Conservation (phyloP, 2,329 filamentous ascomycete genomes). For the Davidsoniella australis region DNA sequence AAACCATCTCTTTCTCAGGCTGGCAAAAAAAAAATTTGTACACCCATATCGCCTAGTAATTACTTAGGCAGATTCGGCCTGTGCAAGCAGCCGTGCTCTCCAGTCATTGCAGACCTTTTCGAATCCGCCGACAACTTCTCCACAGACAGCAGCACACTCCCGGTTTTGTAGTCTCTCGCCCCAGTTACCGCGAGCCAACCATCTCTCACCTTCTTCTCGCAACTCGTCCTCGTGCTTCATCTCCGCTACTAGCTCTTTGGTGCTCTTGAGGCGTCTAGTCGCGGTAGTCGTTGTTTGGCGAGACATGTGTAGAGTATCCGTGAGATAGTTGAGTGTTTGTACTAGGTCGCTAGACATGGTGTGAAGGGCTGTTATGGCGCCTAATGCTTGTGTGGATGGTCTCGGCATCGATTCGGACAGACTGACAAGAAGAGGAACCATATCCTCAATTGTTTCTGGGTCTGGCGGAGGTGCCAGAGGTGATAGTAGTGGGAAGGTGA, state of each 20-base stretch:
- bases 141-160: constrained; percentile 70
- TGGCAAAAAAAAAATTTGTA: not conserved
- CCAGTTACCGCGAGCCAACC: constrained; percentile 73
- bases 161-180: constrained; percentile 55
- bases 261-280: constrained; percentile 59
- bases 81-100: constrained; percentile 56
- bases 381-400: constrained; percentile 42
- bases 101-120: constrained; percentile 78
- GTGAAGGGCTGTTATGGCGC: constrained; percentile 51
- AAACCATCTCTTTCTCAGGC: not conserved
- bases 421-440: constrained; percentile 49
- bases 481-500: constrained; percentile 54
- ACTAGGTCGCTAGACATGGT: constrained; percentile 56
- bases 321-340: constrained; percentile 67
- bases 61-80: constrained; percentile 30
- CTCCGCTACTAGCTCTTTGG: constrained; percentile 71
- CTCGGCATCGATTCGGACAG: constrained; percentile 51
- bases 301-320: constrained; percentile 86
- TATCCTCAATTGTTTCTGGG: constrained; percentile 45
- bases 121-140: constrained; percentile 80
- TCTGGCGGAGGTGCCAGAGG: constrained; percentile 48
- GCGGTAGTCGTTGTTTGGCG: constrained; percentile 75
- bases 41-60: not conserved
- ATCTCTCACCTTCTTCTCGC: constrained; percentile 64
- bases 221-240: constrained; percentile 69